These are phyloP conservation scores for Hordeum marinum DNA, from an alignment of 176 grass and related monocot genomes.

Conservation along the genomic window DNA sequence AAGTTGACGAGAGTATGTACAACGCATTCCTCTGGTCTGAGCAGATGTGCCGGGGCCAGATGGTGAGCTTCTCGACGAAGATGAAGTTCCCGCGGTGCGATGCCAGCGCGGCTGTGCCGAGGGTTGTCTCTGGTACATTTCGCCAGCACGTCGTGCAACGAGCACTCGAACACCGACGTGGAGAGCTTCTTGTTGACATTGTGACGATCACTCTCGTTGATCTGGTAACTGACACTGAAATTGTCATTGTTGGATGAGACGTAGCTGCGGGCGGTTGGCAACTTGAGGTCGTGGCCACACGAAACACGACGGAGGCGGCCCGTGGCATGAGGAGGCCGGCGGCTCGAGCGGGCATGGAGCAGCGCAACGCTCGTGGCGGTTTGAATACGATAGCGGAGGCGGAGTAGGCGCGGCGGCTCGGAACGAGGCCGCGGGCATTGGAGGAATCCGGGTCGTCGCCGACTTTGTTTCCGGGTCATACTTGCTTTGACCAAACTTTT, in stretches of 20 bases:
- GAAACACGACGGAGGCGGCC: too few species aligned
- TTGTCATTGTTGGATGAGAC: not conserved
- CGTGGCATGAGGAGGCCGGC: too few species aligned
- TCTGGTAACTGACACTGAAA: not conserved
- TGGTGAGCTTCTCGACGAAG: constrained; percentile 48
- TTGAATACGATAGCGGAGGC: too few species aligned
- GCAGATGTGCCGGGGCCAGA: constrained; percentile 43
- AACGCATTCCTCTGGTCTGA: constrained; percentile 54
- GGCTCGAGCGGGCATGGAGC: too few species aligned
- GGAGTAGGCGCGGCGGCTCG: too few species aligned
- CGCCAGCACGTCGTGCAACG: not conserved
- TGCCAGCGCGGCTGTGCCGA: constrained; percentile 52
- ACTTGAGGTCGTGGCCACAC: too few species aligned
- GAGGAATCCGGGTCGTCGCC: too few species aligned
- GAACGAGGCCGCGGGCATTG: too few species aligned
- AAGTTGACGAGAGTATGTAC: not conserved
- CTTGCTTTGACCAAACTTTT: too few species aligned
- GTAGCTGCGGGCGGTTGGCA: not conserved
- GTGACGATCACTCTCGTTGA: not conserved
- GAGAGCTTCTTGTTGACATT: not conserved
- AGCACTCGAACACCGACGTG: constrained; percentile 33
- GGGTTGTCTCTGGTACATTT: constrained; percentile 31
- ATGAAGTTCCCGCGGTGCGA: constrained; percentile 62
- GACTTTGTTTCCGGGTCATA: too few species aligned
- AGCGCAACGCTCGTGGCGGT: too few species aligned